phyloP scores from a whole-genome alignment of 2,329 filamentous ascomycete species.

The Coniochaeta ligniaria region DNA sequence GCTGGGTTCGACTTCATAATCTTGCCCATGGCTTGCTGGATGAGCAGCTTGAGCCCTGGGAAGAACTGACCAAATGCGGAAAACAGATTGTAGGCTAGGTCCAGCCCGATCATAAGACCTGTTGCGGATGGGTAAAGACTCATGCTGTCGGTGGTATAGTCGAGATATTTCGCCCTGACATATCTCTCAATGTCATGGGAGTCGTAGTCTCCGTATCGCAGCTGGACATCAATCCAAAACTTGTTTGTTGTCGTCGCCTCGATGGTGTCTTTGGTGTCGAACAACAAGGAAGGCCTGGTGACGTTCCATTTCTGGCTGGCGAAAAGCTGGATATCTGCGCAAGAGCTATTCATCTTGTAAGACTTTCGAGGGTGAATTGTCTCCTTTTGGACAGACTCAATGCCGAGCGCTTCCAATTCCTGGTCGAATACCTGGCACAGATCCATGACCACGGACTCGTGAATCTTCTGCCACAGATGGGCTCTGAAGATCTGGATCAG shows the following conservation, averaged over 20 bases:
- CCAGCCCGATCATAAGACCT: constrained; percentile 94
- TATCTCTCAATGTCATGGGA: constrained; percentile 98
- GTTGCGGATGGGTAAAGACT: constrained; percentile 97
- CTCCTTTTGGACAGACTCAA: constrained; percentile 97
- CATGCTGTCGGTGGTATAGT: constrained; percentile 98
- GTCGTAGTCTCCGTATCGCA: constrained; percentile 96
- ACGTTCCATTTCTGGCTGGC: constrained; percentile 99
- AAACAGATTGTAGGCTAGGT: constrained; percentile 96
- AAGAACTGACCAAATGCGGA: constrained; percentile 99
- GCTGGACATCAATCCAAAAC: constrained; percentile 97
- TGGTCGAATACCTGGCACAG: constrained; percentile 97
- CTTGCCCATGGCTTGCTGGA: constrained; percentile 99
- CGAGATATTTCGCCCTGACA: constrained; percentile 93
- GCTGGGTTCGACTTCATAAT: constrained; percentile 99
- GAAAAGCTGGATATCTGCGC: constrained; percentile 93
- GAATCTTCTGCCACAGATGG: constrained; percentile 99
- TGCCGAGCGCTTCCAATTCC: constrained; percentile 88
- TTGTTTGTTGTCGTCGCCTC: constrained; percentile 95
- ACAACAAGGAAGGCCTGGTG: constrained; percentile 83
- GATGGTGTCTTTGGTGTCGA: constrained; percentile 94
- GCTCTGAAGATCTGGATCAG: constrained; percentile 95
- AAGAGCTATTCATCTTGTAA: constrained; percentile 99
- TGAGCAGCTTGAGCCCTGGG: constrained; percentile 87
- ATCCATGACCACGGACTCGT: constrained; percentile 98
- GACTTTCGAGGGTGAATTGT: constrained; percentile 98